phyloP scores from a whole-genome alignment of 352 stramenopile species.

The Elongisporangium prolatum region DNA sequence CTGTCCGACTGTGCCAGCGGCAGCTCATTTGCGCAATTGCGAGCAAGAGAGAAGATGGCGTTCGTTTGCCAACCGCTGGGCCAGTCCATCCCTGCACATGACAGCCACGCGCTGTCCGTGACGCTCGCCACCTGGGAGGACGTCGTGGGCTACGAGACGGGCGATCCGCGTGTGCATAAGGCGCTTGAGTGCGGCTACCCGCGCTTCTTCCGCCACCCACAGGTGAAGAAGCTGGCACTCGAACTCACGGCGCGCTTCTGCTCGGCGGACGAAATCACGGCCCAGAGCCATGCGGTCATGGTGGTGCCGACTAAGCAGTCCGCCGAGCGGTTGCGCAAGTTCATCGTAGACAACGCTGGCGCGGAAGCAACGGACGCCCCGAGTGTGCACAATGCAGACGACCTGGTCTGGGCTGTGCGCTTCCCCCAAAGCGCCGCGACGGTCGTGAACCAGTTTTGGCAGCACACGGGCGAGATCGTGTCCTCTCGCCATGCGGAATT shows the following conservation, averaged over 20 bases:
- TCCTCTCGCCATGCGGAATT: slow-evolving; percentile 78
- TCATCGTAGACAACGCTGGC: slow-evolving; percentile 34
- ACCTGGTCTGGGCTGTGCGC: slow-evolving; percentile 59
- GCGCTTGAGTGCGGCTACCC: slow-evolving; percentile 89
- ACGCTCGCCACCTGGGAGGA: slow-evolving; percentile 79
- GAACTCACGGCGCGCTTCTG: slow-evolving; percentile 22
- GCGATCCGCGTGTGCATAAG: slow-evolving; percentile 45
- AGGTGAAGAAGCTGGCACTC: slow-evolving; percentile 65
- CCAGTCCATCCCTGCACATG: slow-evolving; percentile 59
- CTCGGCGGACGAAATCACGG: slow-evolving; percentile 11
- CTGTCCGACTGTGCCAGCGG: neutral
- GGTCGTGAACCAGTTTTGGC: slow-evolving; percentile 88
- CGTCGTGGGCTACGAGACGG: slow-evolving; percentile 91
- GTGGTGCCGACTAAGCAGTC: slow-evolving; percentile 51
- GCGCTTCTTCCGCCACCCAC: slow-evolving; percentile 90
- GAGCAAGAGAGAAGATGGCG: slow-evolving; percentile 4
- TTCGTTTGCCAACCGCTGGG: slow-evolving; percentile 49
- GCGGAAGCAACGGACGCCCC: slow-evolving; percentile 14
- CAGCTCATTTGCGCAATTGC: slow-evolving; percentile 6
- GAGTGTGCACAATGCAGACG: slow-evolving; percentile 32
- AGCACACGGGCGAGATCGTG: slow-evolving; percentile 92
- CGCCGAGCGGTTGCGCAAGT: slow-evolving; percentile 57
- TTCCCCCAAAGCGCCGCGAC: slow-evolving; percentile 48
- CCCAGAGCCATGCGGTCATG: slow-evolving; percentile 11
- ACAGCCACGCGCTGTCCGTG: slow-evolving; percentile 76